phyloP scores from a whole-genome alignment of 139 green algal species.

The Micromonas commoda region DNA sequence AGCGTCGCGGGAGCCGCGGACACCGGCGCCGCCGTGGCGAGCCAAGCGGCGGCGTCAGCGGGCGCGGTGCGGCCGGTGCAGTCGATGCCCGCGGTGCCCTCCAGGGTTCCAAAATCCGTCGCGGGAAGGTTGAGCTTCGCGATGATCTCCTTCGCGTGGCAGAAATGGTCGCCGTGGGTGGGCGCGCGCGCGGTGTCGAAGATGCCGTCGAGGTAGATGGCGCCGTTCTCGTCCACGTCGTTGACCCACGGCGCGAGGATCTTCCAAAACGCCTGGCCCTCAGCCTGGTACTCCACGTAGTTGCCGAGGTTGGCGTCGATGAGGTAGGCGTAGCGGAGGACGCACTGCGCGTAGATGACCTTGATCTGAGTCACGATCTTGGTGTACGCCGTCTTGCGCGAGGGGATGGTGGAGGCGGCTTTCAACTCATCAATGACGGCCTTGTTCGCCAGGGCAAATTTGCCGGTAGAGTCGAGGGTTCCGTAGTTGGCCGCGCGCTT shows the following conservation, averaged over 20 bases:
- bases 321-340: not conserved
- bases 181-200: not conserved
- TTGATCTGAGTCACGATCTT: constrained; percentile 2
- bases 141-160: not conserved
- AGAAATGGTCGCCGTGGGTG: not conserved
- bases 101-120: too few relatives aligned
- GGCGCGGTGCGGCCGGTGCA: too few relatives aligned
- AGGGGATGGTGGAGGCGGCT: not conserved
- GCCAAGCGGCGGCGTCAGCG: too few relatives aligned
- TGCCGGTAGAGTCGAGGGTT: not conserved
- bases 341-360: constrained; percentile 7
- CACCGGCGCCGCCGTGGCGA: too few relatives aligned
- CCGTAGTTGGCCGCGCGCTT: constrained; percentile 1
- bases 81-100: too few relatives aligned
- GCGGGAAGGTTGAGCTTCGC: too few relatives aligned
- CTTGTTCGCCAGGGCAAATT: not conserved
- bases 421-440: too few relatives aligned
- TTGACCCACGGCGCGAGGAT: not conserved
- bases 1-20: too few relatives aligned
- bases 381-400: not conserved
- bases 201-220: not conserved
- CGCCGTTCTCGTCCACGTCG: not conserved
- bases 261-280: constrained; percentile 1
- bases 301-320: not conserved
- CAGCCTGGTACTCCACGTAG: not conserved